These are phyloP conservation scores for Mycena vulgaris DNA, from an alignment of 768 basidiomycete genomes.

Conservation along the genomic window DNA sequence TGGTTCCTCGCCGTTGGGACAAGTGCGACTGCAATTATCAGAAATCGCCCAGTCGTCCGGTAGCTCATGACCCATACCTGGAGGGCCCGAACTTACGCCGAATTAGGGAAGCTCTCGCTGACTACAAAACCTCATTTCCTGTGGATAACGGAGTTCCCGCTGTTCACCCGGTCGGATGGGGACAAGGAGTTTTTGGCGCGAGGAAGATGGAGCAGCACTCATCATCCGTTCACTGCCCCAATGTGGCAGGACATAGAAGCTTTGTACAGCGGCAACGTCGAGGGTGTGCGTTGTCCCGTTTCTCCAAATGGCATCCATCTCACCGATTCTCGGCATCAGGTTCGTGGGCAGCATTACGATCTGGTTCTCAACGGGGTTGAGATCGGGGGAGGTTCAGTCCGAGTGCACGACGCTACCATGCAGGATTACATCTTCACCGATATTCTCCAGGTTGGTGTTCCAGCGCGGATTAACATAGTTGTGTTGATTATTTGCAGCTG, in stretches of 20 bases:
- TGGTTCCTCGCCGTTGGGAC: slow-evolving; percentile 88
- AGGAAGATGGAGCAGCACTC: slow-evolving; percentile 93
- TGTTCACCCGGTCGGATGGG: slow-evolving; percentile 88
- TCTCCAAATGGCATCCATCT: slow-evolving; percentile 2
- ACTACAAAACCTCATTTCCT: slow-evolving; percentile 83
- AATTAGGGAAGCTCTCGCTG: slow-evolving; percentile 70
- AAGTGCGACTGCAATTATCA: slow-evolving; percentile 74
- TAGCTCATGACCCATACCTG: slow-evolving; percentile 45
- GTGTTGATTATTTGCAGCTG: slow-evolving; percentile 63
- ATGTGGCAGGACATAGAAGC: slow-evolving; percentile 90
- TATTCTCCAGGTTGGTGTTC: slow-evolving; percentile 77
- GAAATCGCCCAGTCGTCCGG: slow-evolving; percentile 78
- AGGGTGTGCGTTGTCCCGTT: slow-evolving; percentile 57
- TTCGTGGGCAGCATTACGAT: slow-evolving; percentile 97
- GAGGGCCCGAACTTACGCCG: slow-evolving; percentile 31
- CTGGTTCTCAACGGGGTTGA: slow-evolving; percentile 95
- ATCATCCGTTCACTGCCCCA: slow-evolving; percentile 97
- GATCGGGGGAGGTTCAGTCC: slow-evolving; percentile 94
- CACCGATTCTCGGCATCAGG: slow-evolving; percentile 57
- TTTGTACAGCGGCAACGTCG: slow-evolving; percentile 79
- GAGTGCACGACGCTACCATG: slow-evolving; percentile 90
- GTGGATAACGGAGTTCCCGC: slow-evolving; percentile 96
- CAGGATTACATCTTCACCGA: slow-evolving; percentile 87
- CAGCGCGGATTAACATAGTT: slow-evolving; percentile 12
- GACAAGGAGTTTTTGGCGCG: slow-evolving; percentile 91